phyloP scores from a whole-genome alignment of 345 rosid species.

The Mercurialis annua region DNA sequence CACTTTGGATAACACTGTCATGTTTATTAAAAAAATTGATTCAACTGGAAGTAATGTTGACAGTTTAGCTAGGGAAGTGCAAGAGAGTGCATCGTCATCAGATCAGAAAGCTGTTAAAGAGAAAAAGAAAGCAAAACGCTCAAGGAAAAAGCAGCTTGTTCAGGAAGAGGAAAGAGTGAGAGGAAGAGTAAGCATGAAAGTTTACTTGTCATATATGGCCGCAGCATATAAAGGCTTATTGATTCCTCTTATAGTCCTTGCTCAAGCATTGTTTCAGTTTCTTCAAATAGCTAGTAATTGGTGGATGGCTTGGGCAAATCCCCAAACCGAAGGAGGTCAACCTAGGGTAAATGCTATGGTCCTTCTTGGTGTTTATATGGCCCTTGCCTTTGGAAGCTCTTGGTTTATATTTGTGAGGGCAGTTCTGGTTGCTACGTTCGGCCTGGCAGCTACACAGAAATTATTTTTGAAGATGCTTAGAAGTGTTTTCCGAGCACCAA shows the following conservation, averaged over 20 bases:
- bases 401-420: conserved; percentile 95
- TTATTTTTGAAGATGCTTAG: conserved; percentile 89
- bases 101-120: conserved; percentile 79
- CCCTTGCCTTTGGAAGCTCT: conserved; percentile 97
- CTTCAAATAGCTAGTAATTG: conserved; percentile 98
- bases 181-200: conserved; percentile 96
- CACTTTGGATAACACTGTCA: conserved; percentile 35
- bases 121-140: conserved; percentile 83
- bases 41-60: conserved; percentile 52
- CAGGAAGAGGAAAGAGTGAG: conserved; percentile 99
- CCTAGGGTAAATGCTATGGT: conserved; percentile 80
- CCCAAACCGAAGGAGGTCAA: conserved; percentile 88
- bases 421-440: conserved; percentile 95
- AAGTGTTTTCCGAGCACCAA: conserved; percentile 92
- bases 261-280: conserved; percentile 85
- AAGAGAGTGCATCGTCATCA: conserved; percentile 71
- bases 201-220: conserved; percentile 93
- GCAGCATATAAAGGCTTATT: conserved; percentile 92
- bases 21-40: conserved; percentile 49
- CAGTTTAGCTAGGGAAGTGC: conserved; percentile 78
- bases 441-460: conserved; percentile 96
- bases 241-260: conserved; percentile 85
- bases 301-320: conserved; percentile 99
- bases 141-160: conserved; percentile 91
- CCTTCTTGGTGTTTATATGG: conserved; percentile 85